Evolutionary conservation across 2,329 filamentous ascomycete genomes (phyloP).

Genomic region (Westerdykella ornata): DNA sequence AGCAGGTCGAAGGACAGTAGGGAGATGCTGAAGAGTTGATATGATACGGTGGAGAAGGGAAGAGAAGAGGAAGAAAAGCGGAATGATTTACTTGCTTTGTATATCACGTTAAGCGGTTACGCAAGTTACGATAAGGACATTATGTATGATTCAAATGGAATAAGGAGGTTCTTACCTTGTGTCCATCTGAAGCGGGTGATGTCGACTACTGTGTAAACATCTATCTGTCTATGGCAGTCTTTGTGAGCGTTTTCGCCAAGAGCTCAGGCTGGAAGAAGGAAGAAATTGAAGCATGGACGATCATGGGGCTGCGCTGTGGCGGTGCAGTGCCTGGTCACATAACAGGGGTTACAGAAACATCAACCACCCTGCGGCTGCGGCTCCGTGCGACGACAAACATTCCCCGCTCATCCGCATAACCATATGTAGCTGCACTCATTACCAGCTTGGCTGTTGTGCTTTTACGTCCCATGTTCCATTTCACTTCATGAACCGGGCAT

Average conservation of each 20-base stretch:
- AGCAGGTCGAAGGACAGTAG: constrained; percentile 41
- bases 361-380: background rate
- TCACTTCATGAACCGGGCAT: background rate
- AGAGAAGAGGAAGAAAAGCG: background rate
- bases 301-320: background rate
- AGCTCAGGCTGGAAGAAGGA: background rate
- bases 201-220: too few relatives aligned
- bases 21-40: constrained; percentile 7
- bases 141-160: background rate
- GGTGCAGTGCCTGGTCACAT: background rate
- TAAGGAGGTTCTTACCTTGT: too few relatives aligned
- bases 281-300: background rate
- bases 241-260: too few relatives aligned
- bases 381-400: background rate
- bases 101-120: constrained; percentile 11
- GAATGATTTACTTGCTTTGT: constrained; percentile 6
- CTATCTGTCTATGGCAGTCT: too few relatives aligned
- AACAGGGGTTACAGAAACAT: background rate
- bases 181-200: too few relatives aligned
- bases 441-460: too few relatives aligned
- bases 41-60: background rate
- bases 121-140: background rate
- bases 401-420: background rate
- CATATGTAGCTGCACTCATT: too few relatives aligned
- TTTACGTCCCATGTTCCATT: too few relatives aligned